These are phyloP conservation scores for Auricularia cornea DNA, from an alignment of 768 basidiomycete genomes.

Conservation along the genomic window DNA sequence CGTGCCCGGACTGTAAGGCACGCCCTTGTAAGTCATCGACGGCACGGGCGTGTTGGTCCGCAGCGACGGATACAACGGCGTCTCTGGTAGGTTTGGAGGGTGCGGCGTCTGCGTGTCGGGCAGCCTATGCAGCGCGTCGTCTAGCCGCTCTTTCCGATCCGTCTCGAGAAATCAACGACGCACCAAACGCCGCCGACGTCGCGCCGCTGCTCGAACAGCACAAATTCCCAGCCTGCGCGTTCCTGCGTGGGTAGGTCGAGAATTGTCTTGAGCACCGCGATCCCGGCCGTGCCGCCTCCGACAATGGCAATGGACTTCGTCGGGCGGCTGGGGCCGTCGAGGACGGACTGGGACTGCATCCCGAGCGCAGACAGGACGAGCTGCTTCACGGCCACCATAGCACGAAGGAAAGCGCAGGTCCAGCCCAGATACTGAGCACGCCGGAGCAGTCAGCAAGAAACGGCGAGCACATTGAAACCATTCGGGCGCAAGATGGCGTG, in stretches of 20 bases:
- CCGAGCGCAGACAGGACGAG: background rate
- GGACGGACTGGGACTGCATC: background rate
- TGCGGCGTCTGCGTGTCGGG: slow-evolving; percentile 22
- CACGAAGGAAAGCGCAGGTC: background rate
- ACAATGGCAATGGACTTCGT: slow-evolving; percentile 47
- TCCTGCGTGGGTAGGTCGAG: slow-evolving; percentile 37
- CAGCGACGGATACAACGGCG: slow-evolving; percentile 47
- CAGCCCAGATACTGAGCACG: background rate
- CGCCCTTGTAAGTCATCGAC: slow-evolving; percentile 47
- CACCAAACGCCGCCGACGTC: slow-evolving; percentile 52
- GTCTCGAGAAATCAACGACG: slow-evolving; percentile 2
- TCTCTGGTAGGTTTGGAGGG: slow-evolving; percentile 44
- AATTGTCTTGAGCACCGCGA: slow-evolving; percentile 43
- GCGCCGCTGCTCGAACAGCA: slow-evolving; percentile 44
- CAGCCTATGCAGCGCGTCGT: slow-evolving; percentile 19
- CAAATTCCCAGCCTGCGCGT: slow-evolving; percentile 35
- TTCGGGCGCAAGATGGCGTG: background rate
- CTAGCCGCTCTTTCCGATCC: background rate
- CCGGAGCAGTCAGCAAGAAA: background rate
- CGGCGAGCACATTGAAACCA: background rate
- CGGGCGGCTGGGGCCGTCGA: background rate
- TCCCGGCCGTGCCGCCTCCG: slow-evolving; percentile 49
- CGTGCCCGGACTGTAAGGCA: slow-evolving; percentile 43
- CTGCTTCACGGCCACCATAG: background rate
- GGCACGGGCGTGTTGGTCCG: slow-evolving; percentile 50